phyloP scores from a whole-genome alignment of 2,329 filamentous ascomycete species.

The Aspergillus felis region DNA sequence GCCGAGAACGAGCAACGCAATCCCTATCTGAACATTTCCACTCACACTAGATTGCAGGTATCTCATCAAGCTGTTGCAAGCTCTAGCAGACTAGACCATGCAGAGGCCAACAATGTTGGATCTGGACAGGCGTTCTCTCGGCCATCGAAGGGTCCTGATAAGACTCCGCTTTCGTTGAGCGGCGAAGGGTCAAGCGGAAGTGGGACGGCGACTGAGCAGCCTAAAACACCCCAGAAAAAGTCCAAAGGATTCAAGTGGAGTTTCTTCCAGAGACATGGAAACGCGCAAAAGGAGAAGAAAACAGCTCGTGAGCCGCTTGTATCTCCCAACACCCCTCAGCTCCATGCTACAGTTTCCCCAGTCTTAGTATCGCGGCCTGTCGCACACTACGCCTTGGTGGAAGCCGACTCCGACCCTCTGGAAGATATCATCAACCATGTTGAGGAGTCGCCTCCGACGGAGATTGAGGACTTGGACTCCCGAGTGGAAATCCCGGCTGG shows the following conservation, averaged over 20 bases:
- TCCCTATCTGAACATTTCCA: background rate
- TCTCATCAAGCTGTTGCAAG: constrained; percentile 4
- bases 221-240: constrained; percentile 24
- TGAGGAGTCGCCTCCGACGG: constrained; percentile 39
- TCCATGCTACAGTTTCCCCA: constrained; percentile 39
- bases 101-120: background rate
- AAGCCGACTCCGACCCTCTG: constrained; percentile 40
- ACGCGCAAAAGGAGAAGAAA: constrained; percentile 18
- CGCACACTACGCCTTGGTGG: constrained; percentile 57
- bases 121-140: background rate
- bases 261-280: constrained; percentile 51
- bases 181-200: background rate
- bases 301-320: constrained; percentile 15
- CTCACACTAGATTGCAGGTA: background rate
- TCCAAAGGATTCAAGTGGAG: constrained; percentile 49
- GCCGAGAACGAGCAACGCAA: background rate
- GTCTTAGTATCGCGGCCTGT: constrained; percentile 42
- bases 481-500: constrained; percentile 24
- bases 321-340: constrained; percentile 23
- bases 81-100: background rate
- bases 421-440: constrained; percentile 37
- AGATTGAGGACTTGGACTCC: constrained; percentile 24
- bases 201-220: constrained; percentile 1
- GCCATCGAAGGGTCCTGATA: background rate
- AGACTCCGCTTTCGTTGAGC: background rate